These are phyloP conservation scores for Gossypium thurberi DNA, from an alignment of 345 rosid species.

Conservation along the genomic window DNA sequence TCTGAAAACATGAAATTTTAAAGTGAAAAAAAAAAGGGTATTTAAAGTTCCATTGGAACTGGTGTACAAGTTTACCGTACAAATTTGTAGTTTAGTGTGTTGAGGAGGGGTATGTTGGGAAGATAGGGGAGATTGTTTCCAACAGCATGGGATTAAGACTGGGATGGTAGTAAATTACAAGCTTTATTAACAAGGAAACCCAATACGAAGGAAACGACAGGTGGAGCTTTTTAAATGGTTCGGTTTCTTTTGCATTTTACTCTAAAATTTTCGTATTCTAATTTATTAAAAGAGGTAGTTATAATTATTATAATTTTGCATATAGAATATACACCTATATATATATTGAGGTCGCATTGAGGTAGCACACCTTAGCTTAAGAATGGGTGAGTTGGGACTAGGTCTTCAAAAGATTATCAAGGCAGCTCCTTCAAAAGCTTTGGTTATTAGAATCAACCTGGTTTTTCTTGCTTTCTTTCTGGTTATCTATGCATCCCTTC, in stretches of 20 bases:
- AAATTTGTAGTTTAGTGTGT: neutral
- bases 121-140: slow-evolving; percentile 3
- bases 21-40: neutral
- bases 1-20: neutral
- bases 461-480: slow-evolving; percentile 58
- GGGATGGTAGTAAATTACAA: neutral
- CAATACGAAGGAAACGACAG: slow-evolving; percentile 25
- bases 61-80: neutral
- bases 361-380: slow-evolving; percentile 6
- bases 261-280: slow-evolving; percentile 4
- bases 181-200: slow-evolving; percentile 19
- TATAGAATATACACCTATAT: neutral
- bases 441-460: slow-evolving; percentile 57
- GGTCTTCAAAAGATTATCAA: slow-evolving; percentile 40
- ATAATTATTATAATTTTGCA: neutral
- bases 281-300: slow-evolving; percentile 4
- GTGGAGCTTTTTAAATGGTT: slow-evolving; percentile 39
- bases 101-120: slow-evolving; percentile 7
- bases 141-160: slow-evolving; percentile 6
- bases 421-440: slow-evolving; percentile 52
- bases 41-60: neutral
- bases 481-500: slow-evolving; percentile 43
- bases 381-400: slow-evolving; percentile 35
- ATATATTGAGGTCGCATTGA: slow-evolving; percentile 17
- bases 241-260: slow-evolving; percentile 15